phyloP scores from a whole-genome alignment of 345 rosid species.

The Boechera divaricarpa region DNA sequence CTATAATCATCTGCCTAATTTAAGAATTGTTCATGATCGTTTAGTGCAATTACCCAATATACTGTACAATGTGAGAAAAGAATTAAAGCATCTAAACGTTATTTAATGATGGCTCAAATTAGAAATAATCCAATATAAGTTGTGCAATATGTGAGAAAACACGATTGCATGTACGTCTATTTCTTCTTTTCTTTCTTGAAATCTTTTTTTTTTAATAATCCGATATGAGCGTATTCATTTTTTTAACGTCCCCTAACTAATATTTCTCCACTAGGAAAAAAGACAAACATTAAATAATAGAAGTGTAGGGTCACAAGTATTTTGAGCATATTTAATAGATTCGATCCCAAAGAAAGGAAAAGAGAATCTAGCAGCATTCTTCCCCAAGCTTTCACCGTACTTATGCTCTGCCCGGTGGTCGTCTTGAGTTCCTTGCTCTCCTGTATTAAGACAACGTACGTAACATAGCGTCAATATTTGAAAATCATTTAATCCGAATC shows the following conservation, averaged over 20 bases:
- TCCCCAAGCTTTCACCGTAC: slow-evolving; percentile 23
- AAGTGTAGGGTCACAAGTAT: slow-evolving; percentile 40
- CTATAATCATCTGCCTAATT: background rate
- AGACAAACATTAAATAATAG: background rate
- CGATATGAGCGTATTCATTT: background rate
- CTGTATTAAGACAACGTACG: slow-evolving; percentile 19
- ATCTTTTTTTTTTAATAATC: background rate
- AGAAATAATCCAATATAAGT: slow-evolving; percentile 5
- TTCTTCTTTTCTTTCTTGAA: background rate
- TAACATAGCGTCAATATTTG: background rate
- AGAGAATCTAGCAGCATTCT: slow-evolving; percentile 44
- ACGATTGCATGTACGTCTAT: background rate
- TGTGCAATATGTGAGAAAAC: slow-evolving; percentile 18
- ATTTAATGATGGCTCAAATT: background rate
- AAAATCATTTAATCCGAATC: background rate
- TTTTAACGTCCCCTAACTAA: background rate
- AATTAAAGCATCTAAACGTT: slow-evolving; percentile 7
- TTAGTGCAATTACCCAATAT: slow-evolving; percentile 10
- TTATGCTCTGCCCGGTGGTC: slow-evolving; percentile 45
- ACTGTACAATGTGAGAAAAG: background rate
- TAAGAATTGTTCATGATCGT: background rate
- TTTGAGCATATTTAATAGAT: slow-evolving; percentile 40
- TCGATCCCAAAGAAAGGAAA: slow-evolving; percentile 46
- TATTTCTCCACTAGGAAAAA: slow-evolving; percentile 1
- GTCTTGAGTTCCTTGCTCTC: slow-evolving; percentile 46